Percentiles rank a stretch among this genome's conserved stretches.
phyloP scores from a whole-genome alignment of 2,329 filamentous ascomycete genomes.

The Drechslera avenae region DNA sequence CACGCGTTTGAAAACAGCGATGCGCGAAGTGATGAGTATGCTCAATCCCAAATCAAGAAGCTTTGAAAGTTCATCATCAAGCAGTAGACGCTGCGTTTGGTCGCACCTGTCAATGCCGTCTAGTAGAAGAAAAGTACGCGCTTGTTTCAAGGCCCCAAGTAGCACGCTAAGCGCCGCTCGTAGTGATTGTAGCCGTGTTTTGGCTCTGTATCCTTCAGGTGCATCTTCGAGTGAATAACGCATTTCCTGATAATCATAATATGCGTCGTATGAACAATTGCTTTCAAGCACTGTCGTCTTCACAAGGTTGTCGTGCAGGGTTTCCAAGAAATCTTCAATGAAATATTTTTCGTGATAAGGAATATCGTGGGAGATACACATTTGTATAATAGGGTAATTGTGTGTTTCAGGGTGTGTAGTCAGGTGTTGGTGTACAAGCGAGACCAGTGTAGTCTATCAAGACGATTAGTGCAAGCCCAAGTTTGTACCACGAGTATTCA shows the following conservation, averaged over 20 bases:
- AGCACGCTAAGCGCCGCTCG: slow-evolving; percentile 14
- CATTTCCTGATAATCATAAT: slow-evolving; percentile 4
- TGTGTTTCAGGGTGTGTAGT: not conserved
- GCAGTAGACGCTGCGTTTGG: slow-evolving; percentile 14
- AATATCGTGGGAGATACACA: no score
- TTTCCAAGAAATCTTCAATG: slow-evolving; percentile 15
- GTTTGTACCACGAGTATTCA: not conserved
- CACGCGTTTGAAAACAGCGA: slow-evolving; percentile 14
- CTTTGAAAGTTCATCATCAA: slow-evolving; percentile 17
- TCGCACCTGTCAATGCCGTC: slow-evolving; percentile 27
- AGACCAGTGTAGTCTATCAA: slow-evolving; percentile 2
- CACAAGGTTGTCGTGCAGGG: slow-evolving; percentile 9
- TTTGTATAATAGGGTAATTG: not conserved
- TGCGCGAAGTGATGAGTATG: slow-evolving; percentile 24
- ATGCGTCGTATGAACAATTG: not conserved
- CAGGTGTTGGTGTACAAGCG: slow-evolving; percentile 5
- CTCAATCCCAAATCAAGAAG: slow-evolving; percentile 14
- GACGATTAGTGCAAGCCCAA: not conserved
- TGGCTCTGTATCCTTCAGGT: slow-evolving; percentile 3
- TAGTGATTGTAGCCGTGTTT: slow-evolving; percentile 3
- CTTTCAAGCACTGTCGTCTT: not conserved
- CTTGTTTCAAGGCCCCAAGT: slow-evolving; percentile 4
- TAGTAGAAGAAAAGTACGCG: slow-evolving; percentile 20
- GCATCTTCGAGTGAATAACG: not conserved
- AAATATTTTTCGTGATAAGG: not conserved